These are phyloP conservation scores for Paraphoma chrysanthemicola DNA, from an alignment of 2,329 filamentous ascomycete species.

Conservation along the genomic window DNA sequence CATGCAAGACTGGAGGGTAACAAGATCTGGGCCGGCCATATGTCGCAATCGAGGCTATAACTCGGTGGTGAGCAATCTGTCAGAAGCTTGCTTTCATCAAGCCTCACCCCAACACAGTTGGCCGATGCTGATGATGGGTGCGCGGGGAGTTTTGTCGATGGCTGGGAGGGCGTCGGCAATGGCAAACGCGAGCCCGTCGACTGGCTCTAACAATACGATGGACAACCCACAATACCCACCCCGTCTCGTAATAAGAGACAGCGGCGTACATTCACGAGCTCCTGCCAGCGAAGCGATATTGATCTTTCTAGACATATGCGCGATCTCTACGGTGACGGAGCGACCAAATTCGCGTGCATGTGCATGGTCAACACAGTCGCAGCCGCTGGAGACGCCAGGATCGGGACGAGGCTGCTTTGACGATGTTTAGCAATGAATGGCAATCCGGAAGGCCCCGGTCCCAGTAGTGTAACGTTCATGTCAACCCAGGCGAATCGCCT, in stretches of 20 bases:
- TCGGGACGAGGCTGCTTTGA: slow-evolving; percentile 6
- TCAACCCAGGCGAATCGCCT: slow-evolving; percentile 11
- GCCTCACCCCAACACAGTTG: slow-evolving; percentile 6
- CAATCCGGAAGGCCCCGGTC: slow-evolving; percentile 1
- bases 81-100: slow-evolving; percentile 21
- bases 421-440: background rate
- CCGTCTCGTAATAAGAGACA: slow-evolving; percentile 12
- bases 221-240: slow-evolving; percentile 1
- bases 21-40: background rate
- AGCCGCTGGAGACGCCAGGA: background rate
- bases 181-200: background rate
- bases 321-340: background rate
- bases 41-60: background rate
- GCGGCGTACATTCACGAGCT: slow-evolving; percentile 2
- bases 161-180: background rate
- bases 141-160: too few species aligned
- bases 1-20: background rate
- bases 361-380: background rate
- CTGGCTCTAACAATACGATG: slow-evolving; percentile 12
- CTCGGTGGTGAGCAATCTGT: background rate
- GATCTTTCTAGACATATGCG: background rate
- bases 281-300: slow-evolving; percentile 3
- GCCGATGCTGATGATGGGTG: background rate
- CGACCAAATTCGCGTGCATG: background rate
- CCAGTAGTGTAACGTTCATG: slow-evolving; percentile 20